A percentile compares a stretch with the other conserved stretches of the same genome.
Evolutionary conservation across 2,329 filamentous ascomycete genomes (phyloP).

Genomic region (Albophoma yamanashiensis): DNA sequence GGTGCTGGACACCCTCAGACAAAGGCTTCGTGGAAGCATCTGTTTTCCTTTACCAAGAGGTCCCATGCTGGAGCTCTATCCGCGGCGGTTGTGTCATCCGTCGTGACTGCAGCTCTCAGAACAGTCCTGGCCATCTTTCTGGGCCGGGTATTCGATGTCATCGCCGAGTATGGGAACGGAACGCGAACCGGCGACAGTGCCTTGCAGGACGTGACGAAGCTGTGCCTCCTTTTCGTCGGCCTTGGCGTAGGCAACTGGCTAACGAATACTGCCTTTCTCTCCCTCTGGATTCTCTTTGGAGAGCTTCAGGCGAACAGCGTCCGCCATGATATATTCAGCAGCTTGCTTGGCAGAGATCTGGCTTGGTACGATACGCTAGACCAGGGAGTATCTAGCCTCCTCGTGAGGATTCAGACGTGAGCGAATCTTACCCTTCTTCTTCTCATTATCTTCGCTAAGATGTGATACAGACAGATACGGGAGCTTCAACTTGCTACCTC

Average conservation of each 20-base stretch:
- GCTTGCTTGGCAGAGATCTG: conserved; percentile 62
- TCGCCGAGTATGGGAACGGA: conserved; percentile 55
- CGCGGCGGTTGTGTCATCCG: conserved; percentile 43
- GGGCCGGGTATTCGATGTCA: conserved; percentile 63
- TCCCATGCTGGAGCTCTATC: conserved; percentile 45
- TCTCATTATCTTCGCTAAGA: not conserved
- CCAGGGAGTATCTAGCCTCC: conserved; percentile 61
- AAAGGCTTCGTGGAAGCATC: conserved; percentile 24
- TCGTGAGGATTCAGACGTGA: conserved; percentile 65
- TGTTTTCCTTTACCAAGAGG: conserved; percentile 65
- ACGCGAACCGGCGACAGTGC: conserved; percentile 37
- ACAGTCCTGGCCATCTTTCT: conserved; percentile 60
- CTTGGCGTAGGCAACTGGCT: conserved; percentile 59
- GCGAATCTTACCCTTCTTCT: conserved; percentile 12
- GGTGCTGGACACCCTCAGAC: not conserved
- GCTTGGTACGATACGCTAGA: conserved; percentile 70
- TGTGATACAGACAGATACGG: conserved; percentile 55
- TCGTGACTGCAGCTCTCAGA: conserved; percentile 49
- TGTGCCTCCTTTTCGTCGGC: conserved; percentile 50
- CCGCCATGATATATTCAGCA: conserved; percentile 53
- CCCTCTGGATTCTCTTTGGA: conserved; percentile 65
- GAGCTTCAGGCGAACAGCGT: conserved; percentile 65
- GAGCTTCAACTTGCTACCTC: conserved; percentile 76
- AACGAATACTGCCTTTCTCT: conserved; percentile 54
- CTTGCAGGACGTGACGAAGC: conserved; percentile 42